Percentiles rank a stretch among this genome's conserved stretches.
phyloP scores from a whole-genome alignment of 2,329 filamentous ascomycete genomes.

The Metarhizium sp. region DNA sequence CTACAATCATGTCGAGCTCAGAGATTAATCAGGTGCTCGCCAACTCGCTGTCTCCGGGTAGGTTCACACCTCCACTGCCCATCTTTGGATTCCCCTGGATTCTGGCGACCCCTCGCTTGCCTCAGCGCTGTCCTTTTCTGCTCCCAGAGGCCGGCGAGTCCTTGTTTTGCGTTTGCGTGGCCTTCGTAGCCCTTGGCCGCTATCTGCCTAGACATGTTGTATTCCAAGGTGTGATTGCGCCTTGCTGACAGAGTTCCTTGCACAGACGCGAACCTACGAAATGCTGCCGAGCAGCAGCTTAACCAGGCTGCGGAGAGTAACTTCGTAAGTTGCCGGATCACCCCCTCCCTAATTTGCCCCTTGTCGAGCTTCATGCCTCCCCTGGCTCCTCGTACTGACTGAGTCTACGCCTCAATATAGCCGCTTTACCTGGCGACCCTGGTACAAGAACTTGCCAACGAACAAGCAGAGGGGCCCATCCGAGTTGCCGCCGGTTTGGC shows the following conservation, averaged over 20 bases:
- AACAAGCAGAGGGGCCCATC: constrained; percentile 71
- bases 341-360: neutral
- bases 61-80: constrained; percentile 23
- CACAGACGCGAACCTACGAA: constrained; percentile 79
- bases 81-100: constrained; percentile 4
- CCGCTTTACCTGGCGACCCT: constrained; percentile 87
- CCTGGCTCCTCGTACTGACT: neutral
- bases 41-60: constrained; percentile 92
- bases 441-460: constrained; percentile 89
- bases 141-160: neutral
- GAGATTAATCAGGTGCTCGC: constrained; percentile 97
- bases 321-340: constrained; percentile 57
- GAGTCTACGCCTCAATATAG: constrained; percentile 34
- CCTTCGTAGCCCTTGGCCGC: constrained; percentile 1
- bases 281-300: constrained; percentile 89
- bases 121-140: neutral
- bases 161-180: neutral
- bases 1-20: constrained; percentile 58
- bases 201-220: neutral
- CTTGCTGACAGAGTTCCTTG: constrained; percentile 10
- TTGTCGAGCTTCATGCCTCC: constrained; percentile 15
- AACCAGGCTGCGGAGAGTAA: constrained; percentile 85
- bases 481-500: constrained; percentile 92
- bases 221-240: neutral
- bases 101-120: neutral